Conservation (phyloP, 768 basidiomycete species). For the Rhodocollybia butyracea region DNA sequence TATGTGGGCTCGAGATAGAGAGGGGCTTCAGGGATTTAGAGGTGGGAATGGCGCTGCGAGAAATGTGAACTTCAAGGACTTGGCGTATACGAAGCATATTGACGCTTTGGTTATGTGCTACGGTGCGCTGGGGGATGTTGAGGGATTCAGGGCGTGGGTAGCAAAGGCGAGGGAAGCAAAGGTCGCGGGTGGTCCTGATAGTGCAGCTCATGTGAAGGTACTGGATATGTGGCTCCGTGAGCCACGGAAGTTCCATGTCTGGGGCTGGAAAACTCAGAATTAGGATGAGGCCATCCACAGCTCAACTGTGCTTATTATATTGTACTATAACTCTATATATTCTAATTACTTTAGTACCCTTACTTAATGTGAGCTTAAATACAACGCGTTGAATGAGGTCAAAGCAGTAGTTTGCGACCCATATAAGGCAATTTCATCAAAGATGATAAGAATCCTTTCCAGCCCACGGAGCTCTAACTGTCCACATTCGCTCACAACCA, state of each 20-base stretch:
- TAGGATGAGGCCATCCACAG: too few relatives aligned
- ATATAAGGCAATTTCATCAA: background rate
- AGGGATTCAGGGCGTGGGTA: background rate
- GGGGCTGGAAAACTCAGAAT: constrained; percentile 7
- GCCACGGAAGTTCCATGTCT: constrained; percentile 5
- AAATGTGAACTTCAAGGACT: background rate
- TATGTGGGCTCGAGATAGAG: background rate
- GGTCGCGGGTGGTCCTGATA: background rate
- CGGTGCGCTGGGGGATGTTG: background rate
- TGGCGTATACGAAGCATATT: constrained; percentile 2
- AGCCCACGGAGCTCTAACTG: background rate
- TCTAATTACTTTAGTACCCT: too few relatives aligned
- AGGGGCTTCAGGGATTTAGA: constrained; percentile 4
- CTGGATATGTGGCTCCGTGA: constrained; percentile 2
- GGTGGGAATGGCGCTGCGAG: background rate
- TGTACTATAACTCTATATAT: too few relatives aligned
- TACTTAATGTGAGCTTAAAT: too few relatives aligned
- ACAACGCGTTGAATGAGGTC: background rate
- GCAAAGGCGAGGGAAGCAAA: background rate
- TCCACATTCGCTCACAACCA: background rate
- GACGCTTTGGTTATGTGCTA: constrained; percentile 5
- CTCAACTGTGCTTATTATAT: too few relatives aligned
- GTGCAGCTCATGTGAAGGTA: background rate
- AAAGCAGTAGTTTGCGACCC: background rate
- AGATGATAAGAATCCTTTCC: constrained; percentile 2